Evolutionary conservation across 2,329 filamentous ascomycete genomes (phyloP).

Genomic region (Aspergillus uvarum): DNA sequence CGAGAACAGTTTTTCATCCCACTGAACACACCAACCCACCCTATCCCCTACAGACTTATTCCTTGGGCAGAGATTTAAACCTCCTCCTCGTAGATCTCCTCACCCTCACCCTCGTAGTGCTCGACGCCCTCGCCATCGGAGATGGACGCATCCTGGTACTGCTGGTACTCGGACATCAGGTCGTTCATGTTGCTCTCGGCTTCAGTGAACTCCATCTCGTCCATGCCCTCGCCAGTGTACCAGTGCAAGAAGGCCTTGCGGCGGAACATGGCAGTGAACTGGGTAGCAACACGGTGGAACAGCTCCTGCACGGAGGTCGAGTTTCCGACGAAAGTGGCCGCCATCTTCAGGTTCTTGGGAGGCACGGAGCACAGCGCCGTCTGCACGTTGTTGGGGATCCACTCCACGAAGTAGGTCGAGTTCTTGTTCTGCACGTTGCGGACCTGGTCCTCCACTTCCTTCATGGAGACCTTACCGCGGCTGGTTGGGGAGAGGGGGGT

Average conservation of each 20-base stretch:
- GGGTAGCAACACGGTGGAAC: conserved; percentile 99
- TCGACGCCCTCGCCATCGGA: conserved; percentile 77
- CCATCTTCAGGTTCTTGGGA: conserved; percentile 97
- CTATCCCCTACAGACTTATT: too few species aligned
- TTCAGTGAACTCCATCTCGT: conserved; percentile 99
- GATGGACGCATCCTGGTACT: conserved; percentile 98
- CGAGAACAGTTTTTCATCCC: too few species aligned
- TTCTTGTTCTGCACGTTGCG: conserved; percentile 99
- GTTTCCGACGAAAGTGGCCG: conserved; percentile 98
- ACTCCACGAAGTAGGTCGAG: conserved; percentile 98
- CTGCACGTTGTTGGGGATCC: conserved; percentile 99
- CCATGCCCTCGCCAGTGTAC: conserved; percentile 99
- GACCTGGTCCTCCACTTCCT: conserved; percentile 99
- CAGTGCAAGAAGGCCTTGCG: conserved; percentile 99
- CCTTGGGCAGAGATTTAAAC: rapidly evolving
- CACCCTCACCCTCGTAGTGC: not conserved
- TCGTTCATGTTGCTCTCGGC: conserved; percentile 99
- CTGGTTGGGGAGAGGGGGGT: conserved; percentile 37
- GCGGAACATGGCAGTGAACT: conserved; percentile 99
- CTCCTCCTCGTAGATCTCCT: not conserved
- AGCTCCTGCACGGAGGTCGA: conserved; percentile 99
- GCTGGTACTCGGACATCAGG: conserved; percentile 98
- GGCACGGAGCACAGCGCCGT: conserved; percentile 98
- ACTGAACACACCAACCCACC: too few species aligned
- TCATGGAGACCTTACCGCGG: conserved; percentile 99